Conservation (phyloP, 768 basidiomycete genomes). For the Boletus vermiculosoides region DNA sequence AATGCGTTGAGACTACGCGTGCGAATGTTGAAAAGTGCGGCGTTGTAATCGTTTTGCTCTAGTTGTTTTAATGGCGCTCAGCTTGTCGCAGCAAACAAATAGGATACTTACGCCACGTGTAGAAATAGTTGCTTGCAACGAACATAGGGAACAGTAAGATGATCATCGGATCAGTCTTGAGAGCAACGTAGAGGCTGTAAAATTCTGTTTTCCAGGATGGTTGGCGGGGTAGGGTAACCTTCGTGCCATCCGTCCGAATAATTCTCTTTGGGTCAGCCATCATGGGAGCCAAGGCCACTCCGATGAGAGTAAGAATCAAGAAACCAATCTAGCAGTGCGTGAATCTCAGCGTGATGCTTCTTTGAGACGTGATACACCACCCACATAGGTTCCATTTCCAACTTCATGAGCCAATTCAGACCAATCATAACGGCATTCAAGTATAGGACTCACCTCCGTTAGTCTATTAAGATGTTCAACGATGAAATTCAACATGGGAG, state of each 20-base stretch:
- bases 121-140: constrained; percentile 82
- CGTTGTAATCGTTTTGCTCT: constrained; percentile 83
- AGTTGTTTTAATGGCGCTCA: constrained; percentile 13
- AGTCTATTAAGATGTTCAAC: constrained; percentile 17
- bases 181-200: constrained; percentile 61
- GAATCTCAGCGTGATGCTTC: background rate
- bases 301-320: constrained; percentile 67
- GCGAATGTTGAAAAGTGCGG: constrained; percentile 77
- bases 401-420: constrained; percentile 38
- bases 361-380: constrained; percentile 22
- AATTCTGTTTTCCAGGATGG: constrained; percentile 80
- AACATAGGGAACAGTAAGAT: constrained; percentile 83
- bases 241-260: constrained; percentile 73
- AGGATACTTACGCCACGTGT: constrained; percentile 68
- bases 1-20: constrained; percentile 74
- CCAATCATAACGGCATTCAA: background rate
- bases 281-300: constrained; percentile 60
- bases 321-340: constrained; percentile 62
- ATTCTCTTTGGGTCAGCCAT: constrained; percentile 75
- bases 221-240: constrained; percentile 57
- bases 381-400: constrained; percentile 71
- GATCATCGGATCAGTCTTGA: constrained; percentile 70
- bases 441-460: constrained; percentile 26
- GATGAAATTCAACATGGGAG: background rate
- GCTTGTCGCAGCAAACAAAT: background rate